A percentile compares a stretch with the other conserved stretches of the same genome.
Evolutionary conservation across 352 stramenopile species (phyloP).

Genomic region (Lagenidium giganteum): DNA sequence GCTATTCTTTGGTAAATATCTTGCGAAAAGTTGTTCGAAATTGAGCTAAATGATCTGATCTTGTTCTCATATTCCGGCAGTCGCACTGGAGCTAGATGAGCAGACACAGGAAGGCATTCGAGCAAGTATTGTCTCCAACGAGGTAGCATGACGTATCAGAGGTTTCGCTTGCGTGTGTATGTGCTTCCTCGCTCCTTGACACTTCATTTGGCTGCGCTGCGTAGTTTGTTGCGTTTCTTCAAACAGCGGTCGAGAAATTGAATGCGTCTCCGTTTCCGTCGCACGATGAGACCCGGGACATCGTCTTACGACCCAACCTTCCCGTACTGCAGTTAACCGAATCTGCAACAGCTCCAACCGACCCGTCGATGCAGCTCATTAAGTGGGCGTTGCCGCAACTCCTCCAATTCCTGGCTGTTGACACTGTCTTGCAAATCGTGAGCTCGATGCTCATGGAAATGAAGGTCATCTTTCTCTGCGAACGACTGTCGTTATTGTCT

Average conservation of each 20-base stretch:
- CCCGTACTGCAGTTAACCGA: no score
- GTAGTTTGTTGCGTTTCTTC: no score
- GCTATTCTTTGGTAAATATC: conserved; percentile 25
- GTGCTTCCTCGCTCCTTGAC: no score
- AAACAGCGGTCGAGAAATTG: no score
- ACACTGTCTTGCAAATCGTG: conserved; percentile 35
- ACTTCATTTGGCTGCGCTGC: no score
- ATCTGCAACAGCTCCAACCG: no score
- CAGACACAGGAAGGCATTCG: neutral
- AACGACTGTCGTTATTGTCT: conserved; percentile 34
- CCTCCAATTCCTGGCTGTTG: conserved; percentile 26
- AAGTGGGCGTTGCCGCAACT: conserved; percentile 42
- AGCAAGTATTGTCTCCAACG: conserved; percentile 42
- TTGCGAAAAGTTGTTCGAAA: no score
- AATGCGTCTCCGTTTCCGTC: no score
- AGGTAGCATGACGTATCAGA: conserved; percentile 17
- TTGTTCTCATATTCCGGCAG: conserved; percentile 15
- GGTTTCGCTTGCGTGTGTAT: no score
- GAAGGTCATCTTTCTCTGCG: conserved; percentile 47
- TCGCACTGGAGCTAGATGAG: conserved; percentile 7
- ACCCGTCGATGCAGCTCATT: conserved; percentile 30
- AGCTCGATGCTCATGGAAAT: conserved; percentile 39
- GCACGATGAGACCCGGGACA: no score
- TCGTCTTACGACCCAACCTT: no score
- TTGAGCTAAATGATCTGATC: neutral